Evolutionary conservation across 345 rosid species (phyloP), one percentile per base, ranked within the genome.

Genomic region (Pugionium dolabratum): DNA sequence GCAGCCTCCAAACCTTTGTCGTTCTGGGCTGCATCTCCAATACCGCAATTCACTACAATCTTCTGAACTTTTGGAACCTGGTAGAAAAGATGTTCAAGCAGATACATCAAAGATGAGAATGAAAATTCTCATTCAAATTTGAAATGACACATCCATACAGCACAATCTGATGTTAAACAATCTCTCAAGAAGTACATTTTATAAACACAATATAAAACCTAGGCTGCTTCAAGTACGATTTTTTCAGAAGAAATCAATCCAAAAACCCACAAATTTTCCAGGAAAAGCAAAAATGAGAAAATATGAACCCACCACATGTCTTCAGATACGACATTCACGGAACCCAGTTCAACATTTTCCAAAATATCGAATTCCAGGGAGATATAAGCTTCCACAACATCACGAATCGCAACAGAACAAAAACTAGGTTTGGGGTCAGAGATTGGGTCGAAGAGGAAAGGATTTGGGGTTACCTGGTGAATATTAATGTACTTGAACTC

Each of bases 41-140:
- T 90, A 59, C 99, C 99, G 74, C 97, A 93, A 68, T 90, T 93
- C 78, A 93, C 90, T 56, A 88, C 96, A 66, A 90, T 76, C 83
- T 90, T 90, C 52, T 85, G 83, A 27, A 88, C 42, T 79, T 90
- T 90, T 0, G 98, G 98, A 70, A 87, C 95, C 97, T 87, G 64
- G 29, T 11, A 35, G 43, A 47, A 18, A 28, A 34, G 43, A 57
- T 46, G 6, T 49, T 47, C 71, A 64, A 57, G 44, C 57, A 57
- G 31, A 35, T 8, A 11, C 41, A 56, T 7, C 36, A 62, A 62
- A 11, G 34, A 32, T n/a, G 3, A 48, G 9, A 37, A 9, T 1
- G 25, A 41, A 0, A n/a, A 4, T 8, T 32, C 7, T 11, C 18
- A 41, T 37, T 40, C 26, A 63, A 39, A 49, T 52, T 41, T 43